A percentile compares a stretch with the other conserved stretches of the same genome.
Conservation (phyloP, 129 eudicot species). For the Heracleum sosnowskyi region DNA sequence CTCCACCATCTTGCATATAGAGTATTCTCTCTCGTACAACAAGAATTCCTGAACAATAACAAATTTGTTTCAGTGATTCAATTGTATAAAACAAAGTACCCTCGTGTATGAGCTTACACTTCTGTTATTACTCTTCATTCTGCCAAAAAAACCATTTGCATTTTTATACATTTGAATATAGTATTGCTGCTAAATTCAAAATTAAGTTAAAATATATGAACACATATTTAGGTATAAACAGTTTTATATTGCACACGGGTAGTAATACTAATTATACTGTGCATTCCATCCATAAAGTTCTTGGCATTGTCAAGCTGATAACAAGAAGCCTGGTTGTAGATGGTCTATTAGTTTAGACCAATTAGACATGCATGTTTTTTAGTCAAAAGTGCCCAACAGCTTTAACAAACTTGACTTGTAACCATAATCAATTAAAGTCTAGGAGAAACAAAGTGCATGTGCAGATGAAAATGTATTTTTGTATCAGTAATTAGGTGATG, state of each 20-base stretch:
- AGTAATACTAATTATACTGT: not conserved
- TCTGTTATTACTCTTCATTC: not conserved
- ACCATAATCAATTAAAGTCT: not conserved
- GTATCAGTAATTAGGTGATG: not conserved
- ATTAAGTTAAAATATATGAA: not conserved
- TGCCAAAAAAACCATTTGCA: not conserved
- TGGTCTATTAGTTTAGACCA: not conserved
- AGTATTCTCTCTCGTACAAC: conserved; percentile 77
- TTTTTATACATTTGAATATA: not conserved
- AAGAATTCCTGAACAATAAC: conserved; percentile 54
- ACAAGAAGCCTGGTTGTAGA: not conserved
- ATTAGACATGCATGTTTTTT: not conserved
- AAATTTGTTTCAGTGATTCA: not conserved
- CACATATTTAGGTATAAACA: not conserved
- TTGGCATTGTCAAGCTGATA: not conserved
- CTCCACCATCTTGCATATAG: conserved; percentile 73
- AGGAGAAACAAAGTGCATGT: not conserved
- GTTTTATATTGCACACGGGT: not conserved
- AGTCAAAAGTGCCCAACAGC: not conserved
- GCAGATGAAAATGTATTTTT: not conserved
- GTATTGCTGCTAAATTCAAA: not conserved
- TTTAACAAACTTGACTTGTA: not conserved
- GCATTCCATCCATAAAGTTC: not conserved
- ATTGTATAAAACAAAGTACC: not conserved
- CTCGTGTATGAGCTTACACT: not conserved